Base-by-base conservation (phyloP, 805 yeast genomes). In the Candida ovalis region DNA sequence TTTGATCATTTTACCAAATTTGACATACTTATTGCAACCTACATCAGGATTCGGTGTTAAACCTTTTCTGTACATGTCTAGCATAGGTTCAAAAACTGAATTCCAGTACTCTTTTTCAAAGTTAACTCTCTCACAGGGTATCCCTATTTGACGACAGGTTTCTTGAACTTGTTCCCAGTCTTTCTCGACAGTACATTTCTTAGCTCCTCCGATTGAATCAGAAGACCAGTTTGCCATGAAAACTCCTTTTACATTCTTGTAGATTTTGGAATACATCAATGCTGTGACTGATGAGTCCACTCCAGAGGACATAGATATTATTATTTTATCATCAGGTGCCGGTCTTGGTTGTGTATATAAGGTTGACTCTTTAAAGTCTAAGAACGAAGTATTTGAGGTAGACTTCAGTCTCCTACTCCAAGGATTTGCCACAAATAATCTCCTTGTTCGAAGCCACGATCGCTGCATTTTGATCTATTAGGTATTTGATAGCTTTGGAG, bases 241-340 rank as follows among this genome's bases (percentile, higher is more conserved):
- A 1, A 94, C 74, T 0, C 97, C 99, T 40, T 75, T 67, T 2
- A 87, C 94, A 41, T 86, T 80, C 17, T 70, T 69, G 55, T 75
- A 79, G 30, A 69, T 61, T n/a, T 72, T 66, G 6, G 88, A 71
- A 55, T 74, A 82, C 51, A 66, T 59, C 42, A 64, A 48, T 0
- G 98, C 97, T 2, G 86, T 79, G 1, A 91, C 89, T 1, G 97
- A 85, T 0, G 97, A 91, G 66, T 94, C 99, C 1, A 94, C 98
- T 0, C 99, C 99, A 0, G 96, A 87, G 1, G 97, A 88, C 96
- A 94, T 88, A 7, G 98, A 97, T 4, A 94, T 80, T 19, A 86
- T 69, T 21, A 92, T 77, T 46, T 76, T 79, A 57, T 88, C 96
- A 28, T 73, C 63, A 9, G 53, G 54, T 0, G 56, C 52, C 0